Evolutionary conservation across 2,329 filamentous ascomycete species (phyloP).

Genomic region (Fusarium sarcochroum): DNA sequence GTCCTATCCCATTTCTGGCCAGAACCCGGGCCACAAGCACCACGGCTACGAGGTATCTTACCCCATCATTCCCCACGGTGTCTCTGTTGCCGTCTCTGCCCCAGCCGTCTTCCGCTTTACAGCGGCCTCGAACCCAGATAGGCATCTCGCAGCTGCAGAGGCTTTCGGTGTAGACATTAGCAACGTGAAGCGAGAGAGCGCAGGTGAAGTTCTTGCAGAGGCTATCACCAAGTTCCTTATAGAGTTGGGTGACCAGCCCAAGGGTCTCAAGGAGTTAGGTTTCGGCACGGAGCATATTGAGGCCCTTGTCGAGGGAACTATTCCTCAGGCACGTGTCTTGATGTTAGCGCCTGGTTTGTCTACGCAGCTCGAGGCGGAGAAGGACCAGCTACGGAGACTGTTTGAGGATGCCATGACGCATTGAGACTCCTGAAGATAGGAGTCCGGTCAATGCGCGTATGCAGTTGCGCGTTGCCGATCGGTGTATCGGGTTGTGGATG

Average conservation of each 20-base stretch:
- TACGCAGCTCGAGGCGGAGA: constrained; percentile 77
- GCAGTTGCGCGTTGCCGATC: constrained; percentile 33
- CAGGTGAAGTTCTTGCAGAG: constrained; percentile 88
- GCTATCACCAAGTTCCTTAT: constrained; percentile 86
- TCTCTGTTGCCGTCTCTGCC: constrained; percentile 93
- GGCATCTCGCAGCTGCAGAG: constrained; percentile 90
- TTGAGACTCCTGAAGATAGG: constrained; percentile 38
- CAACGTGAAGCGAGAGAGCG: constrained; percentile 89
- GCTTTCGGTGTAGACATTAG: constrained; percentile 91
- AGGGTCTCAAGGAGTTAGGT: constrained; percentile 85
- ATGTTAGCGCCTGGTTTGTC: constrained; percentile 90
- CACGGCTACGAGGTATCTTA: constrained; percentile 82
- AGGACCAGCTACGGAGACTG: constrained; percentile 76
- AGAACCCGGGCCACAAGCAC: constrained; percentile 92
- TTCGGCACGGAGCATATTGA: constrained; percentile 84
- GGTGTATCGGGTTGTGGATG: constrained; percentile 4
- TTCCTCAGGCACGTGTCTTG: constrained; percentile 90
- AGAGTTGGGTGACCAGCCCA: constrained; percentile 89
- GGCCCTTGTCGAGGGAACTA: constrained; percentile 89
- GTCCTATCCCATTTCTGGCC: constrained; percentile 96
- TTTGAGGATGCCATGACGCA: constrained; percentile 73
- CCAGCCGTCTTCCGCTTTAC: constrained; percentile 97
- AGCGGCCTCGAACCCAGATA: constrained; percentile 88
- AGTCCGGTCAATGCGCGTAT: constrained; percentile 32
- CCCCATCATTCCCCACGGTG: constrained; percentile 94